Percentiles rank a stretch among this genome's conserved stretches.
These are phyloP conservation scores for Botrytis fragariae DNA, from an alignment of 2,329 filamentous ascomycete species.

Conservation along the genomic window DNA sequence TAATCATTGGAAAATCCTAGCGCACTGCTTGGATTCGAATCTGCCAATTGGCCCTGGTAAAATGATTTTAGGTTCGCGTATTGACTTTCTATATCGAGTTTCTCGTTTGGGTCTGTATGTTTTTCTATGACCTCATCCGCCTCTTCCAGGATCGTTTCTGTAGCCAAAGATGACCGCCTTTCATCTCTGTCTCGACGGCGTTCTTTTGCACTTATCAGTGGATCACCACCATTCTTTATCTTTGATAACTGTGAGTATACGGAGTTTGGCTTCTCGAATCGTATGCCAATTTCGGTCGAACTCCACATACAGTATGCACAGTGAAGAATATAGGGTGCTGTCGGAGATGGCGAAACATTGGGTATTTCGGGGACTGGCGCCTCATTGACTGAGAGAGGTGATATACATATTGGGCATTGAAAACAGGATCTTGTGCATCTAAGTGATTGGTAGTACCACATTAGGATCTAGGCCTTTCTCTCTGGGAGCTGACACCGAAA, in stretches of 20 bases:
- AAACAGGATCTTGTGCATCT: conserved; percentile 95
- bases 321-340: conserved; percentile 69
- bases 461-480: background rate
- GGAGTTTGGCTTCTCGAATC: conserved; percentile 84
- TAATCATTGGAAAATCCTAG: conserved; percentile 56
- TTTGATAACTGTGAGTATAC: conserved; percentile 78
- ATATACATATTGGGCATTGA: conserved; percentile 86
- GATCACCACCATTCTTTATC: conserved; percentile 60
- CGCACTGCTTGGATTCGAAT: conserved; percentile 52
- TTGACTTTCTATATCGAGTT: conserved; percentile 62
- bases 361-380: conserved; percentile 54
- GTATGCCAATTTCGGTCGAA: conserved; percentile 82
- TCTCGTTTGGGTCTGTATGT: conserved; percentile 37
- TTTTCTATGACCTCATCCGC: conserved; percentile 39
- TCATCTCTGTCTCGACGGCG: conserved; percentile 34
- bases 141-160: conserved; percentile 32
- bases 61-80: conserved; percentile 75
- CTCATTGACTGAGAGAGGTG: conserved; percentile 68
- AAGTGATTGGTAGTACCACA: background rate
- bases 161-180: conserved; percentile 27
- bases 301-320: conserved; percentile 95
- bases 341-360: conserved; percentile 37
- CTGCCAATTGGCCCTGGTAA: conserved; percentile 75
- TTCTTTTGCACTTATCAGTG: conserved; percentile 49
- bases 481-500: background rate